Conservation (phyloP, 345 rosid species). For the Abelmoschus esculentus region DNA sequence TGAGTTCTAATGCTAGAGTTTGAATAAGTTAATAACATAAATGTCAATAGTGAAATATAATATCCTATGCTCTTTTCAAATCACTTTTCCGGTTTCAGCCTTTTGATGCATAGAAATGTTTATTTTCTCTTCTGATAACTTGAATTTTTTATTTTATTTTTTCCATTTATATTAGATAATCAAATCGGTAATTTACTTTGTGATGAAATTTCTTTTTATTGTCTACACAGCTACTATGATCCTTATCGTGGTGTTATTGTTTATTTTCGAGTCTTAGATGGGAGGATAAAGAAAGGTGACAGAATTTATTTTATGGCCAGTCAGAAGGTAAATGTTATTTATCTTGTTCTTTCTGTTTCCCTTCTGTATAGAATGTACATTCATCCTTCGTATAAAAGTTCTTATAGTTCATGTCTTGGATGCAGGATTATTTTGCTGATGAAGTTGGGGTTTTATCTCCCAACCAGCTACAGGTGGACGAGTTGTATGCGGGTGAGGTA, state of each 20-base stretch:
- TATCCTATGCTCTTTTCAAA: not conserved
- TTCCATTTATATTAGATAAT: not conserved
- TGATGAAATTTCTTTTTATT: slow-evolving; percentile 3
- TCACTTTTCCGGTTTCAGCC: not conserved
- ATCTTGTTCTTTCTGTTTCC: not conserved
- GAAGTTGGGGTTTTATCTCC: slow-evolving; percentile 97
- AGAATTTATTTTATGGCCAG: slow-evolving; percentile 91
- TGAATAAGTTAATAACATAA: not conserved
- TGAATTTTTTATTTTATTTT: not conserved
- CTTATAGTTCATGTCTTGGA: slow-evolving; percentile 8
- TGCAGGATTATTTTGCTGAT: slow-evolving; percentile 85
- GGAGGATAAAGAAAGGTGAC: slow-evolving; percentile 89
- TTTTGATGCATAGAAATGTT: not conserved
- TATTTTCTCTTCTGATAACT: not conserved
- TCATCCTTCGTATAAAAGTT: not conserved
- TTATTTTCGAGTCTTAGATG: slow-evolving; percentile 93
- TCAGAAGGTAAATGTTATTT: slow-evolving; percentile 44
- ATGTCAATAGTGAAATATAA: not conserved
- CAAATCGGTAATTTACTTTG: not conserved
- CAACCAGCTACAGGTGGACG: slow-evolving; percentile 81
- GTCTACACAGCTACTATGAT: slow-evolving; percentile 77
- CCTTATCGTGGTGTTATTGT: slow-evolving; percentile 97
- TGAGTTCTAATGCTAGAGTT: not conserved
- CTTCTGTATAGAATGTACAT: not conserved
- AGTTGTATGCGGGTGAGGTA: slow-evolving; percentile 97